Conservation (phyloP, 257 asterid genomes). For the Solanum tarijense region DNA sequence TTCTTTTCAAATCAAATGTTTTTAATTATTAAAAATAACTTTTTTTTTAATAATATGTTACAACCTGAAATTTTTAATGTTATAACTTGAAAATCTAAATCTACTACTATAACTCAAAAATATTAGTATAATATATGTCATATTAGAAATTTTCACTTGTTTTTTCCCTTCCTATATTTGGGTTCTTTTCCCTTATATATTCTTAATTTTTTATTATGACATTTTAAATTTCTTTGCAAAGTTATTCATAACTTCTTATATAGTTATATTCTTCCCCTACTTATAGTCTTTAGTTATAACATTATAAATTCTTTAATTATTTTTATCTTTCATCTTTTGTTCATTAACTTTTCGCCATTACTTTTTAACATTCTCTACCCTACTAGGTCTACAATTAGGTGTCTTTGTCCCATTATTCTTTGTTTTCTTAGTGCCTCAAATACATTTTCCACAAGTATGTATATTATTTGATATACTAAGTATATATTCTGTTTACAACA, state of each 20-base stretch:
- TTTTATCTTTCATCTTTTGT: neutral
- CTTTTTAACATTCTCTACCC: neutral
- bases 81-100: no score
- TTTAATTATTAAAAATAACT: no score
- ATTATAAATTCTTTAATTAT: no score
- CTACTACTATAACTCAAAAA: no score
- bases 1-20: no score
- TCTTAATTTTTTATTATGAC: neutral
- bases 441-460: neutral
- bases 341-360: neutral
- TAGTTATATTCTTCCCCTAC: no score
- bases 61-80: no score
- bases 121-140: no score
- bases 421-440: neutral
- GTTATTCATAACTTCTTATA: neutral
- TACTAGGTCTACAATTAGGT: neutral
- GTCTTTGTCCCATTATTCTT: neutral
- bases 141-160: neutral
- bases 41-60: no score
- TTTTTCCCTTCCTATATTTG: neutral
- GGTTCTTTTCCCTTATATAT: neutral
- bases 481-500: neutral
- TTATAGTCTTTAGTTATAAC: no score
- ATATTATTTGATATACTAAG: neutral
- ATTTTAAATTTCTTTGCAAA: neutral